phyloP scores from a whole-genome alignment of 1,284 basidiomycete genomes.

The Phylloporus sp. region DNA sequence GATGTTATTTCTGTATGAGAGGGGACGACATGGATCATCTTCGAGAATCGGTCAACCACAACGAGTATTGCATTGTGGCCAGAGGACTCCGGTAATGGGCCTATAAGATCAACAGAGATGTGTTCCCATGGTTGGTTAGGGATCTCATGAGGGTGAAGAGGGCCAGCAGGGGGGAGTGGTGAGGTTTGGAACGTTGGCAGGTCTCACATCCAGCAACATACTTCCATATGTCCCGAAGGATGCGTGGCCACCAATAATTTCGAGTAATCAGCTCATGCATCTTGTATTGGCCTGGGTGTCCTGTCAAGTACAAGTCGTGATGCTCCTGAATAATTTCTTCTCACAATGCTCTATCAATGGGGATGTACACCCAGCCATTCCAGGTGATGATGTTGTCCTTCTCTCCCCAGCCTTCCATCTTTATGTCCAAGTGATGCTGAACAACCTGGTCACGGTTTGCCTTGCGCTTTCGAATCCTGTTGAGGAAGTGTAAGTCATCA shows the following conservation, averaged over 20 bases:
- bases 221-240: neutral
- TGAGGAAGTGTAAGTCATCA: neutral
- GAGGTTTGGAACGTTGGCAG: neutral
- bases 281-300: no score
- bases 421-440: neutral
- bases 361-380: neutral
- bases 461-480: neutral
- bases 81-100: neutral
- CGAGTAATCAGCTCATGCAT: no score
- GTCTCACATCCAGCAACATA: neutral
- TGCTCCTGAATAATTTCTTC: neutral
- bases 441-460: neutral
- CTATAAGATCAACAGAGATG: neutral
- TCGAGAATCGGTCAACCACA: neutral
- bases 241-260: neutral
- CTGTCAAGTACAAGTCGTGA: neutral
- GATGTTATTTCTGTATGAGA: conserved; percentile 20
- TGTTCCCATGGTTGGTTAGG: neutral
- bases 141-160: neutral
- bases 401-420: neutral
- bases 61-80: neutral
- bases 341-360: neutral
- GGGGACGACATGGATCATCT: neutral
- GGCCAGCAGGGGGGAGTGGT: neutral
- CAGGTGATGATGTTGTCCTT: neutral